These are phyloP conservation scores for Astrothelium subdiscretum DNA, from an alignment of 495 filamentous ascomycete species.

Conservation along the genomic window DNA sequence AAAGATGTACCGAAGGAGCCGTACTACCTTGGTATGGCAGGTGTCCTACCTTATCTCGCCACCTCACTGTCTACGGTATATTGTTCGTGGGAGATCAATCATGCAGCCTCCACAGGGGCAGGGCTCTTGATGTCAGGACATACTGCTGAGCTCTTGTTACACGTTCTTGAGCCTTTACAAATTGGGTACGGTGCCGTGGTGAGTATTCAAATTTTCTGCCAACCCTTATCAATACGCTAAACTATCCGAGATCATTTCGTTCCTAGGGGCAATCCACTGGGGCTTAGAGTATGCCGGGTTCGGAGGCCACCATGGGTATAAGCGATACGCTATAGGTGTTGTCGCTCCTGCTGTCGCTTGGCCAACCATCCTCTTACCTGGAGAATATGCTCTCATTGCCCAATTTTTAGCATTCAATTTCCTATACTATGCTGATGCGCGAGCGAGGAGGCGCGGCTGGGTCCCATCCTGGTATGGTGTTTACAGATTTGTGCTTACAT, in stretches of 20 bases:
- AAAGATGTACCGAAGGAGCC: constrained; percentile 67
- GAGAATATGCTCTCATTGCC: constrained; percentile 77
- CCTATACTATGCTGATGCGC: constrained; percentile 80
- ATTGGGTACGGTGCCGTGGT: constrained; percentile 88
- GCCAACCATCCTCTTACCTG: constrained; percentile 80
- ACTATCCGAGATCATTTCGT: constrained; percentile 64
- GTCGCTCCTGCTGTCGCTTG: constrained; percentile 76
- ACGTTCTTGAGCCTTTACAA: constrained; percentile 81
- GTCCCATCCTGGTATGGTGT: constrained; percentile 84
- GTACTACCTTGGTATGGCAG: constrained; percentile 71
- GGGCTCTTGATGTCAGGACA: constrained; percentile 58
- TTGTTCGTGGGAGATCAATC: constrained; percentile 48
- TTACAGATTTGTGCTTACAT: constrained; percentile 93
- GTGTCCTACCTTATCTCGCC: constrained; percentile 79
- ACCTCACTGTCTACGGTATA: constrained; percentile 83
- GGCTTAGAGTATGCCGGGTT: constrained; percentile 68
- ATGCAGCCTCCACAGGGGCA: constrained; percentile 37
- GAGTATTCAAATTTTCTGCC: constrained; percentile 26
- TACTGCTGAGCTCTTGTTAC: constrained; percentile 60
- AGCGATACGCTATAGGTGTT: constrained; percentile 73
- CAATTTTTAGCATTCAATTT: constrained; percentile 85
- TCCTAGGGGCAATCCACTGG: constrained; percentile 96
- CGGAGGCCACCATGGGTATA: constrained; percentile 60
- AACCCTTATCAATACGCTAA: background rate
- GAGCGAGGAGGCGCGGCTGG: constrained; percentile 65